Evolutionary conservation across 306 rosid species (phyloP), one percentile per base, ranked within the genome.

Genomic region (Phaseolus lunatus): DNA sequence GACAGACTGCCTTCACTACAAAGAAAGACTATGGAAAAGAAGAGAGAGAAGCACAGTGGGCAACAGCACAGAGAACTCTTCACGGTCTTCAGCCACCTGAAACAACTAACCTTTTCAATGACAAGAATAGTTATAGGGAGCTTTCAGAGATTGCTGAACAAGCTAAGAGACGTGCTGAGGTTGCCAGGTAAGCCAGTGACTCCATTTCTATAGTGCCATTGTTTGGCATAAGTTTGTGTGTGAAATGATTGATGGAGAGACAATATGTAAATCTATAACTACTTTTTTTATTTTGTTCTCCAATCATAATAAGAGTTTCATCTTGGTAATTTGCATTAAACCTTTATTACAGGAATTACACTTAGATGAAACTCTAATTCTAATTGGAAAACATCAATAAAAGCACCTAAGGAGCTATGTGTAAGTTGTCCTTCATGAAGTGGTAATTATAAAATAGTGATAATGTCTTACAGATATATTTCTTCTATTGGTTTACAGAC

Each of bases 11-110:
- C 64, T 96, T 96, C 75, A 96, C 99, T 5, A 91, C 99, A 72
- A 96, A 96, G 97, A 92, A 96, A 85, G 94, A 96, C 81, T 96
- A 96, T 4, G 99, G 99, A 0, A 96, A 96, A 88, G 98, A 91
- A 89, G 99, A 96, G 87, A 91, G 99, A 68, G 98, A 96, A 84
- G 99, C 99, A 43, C 99, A 96, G 22, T 96, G 99, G 99, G 99
- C 99, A 23, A 70, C 99, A 37, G 93, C 99, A 27, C 99, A 96
- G 81, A 88, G 99, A 79, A 96, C 99, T 20, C 90, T 96, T 13
- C 99, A 96, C 54, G 99, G 99, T 72, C 99, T 96, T 84, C 99
- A 92, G 80, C 93, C 97, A 77, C 96, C 99, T 0, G 98, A 92
- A 84, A 53, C 89, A 57, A 57, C 44, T 87, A 91, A 68, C 84